phyloP scores from a whole-genome alignment of 495 filamentous ascomycete genomes.

The Podospora tetraspora region DNA sequence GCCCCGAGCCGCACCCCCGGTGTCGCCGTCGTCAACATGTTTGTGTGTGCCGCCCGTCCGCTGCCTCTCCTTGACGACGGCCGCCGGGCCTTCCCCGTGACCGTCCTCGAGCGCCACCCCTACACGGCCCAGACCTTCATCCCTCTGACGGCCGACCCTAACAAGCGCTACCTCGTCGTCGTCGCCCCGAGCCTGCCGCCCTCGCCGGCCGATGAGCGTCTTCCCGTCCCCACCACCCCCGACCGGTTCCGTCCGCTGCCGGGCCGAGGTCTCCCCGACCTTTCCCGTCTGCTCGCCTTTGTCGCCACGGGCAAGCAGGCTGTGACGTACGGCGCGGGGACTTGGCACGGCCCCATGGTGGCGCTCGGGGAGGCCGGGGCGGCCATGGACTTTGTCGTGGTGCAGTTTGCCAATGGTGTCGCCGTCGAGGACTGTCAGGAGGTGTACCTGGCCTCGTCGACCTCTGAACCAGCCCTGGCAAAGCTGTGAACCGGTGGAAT shows the following conservation, averaged over 20 bases:
- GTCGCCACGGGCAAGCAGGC: constrained; percentile 74
- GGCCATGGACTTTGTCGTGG: constrained; percentile 71
- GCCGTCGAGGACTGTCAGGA: constrained; percentile 87
- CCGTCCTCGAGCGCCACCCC: constrained; percentile 85
- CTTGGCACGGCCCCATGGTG: constrained; percentile 98
- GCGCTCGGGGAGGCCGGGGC: constrained; percentile 64
- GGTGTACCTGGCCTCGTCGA: constrained; percentile 48
- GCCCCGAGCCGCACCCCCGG: constrained; percentile 59
- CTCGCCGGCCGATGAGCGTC: constrained; percentile 26
- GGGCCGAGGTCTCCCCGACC: constrained; percentile 67
- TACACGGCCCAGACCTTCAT: constrained; percentile 92
- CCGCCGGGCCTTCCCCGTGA: constrained; percentile 54
- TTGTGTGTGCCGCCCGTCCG: constrained; percentile 70
- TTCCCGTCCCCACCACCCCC: constrained; percentile 30
- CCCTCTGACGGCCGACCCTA: constrained; percentile 57
- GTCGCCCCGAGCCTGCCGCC: constrained; percentile 69
- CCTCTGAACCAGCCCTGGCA: constrained; percentile 17
- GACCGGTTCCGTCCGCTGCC: constrained; percentile 24
- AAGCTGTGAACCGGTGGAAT: neutral
- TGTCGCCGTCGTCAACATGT: constrained; percentile 73
- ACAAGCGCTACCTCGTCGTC: constrained; percentile 70
- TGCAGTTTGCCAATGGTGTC: constrained; percentile 83
- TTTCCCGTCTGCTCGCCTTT: constrained; percentile 67
- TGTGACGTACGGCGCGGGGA: constrained; percentile 85
- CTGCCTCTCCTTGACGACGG: constrained; percentile 23